Conservation (phyloP, 805 yeast species). For the Nakazawaea holstii region DNA sequence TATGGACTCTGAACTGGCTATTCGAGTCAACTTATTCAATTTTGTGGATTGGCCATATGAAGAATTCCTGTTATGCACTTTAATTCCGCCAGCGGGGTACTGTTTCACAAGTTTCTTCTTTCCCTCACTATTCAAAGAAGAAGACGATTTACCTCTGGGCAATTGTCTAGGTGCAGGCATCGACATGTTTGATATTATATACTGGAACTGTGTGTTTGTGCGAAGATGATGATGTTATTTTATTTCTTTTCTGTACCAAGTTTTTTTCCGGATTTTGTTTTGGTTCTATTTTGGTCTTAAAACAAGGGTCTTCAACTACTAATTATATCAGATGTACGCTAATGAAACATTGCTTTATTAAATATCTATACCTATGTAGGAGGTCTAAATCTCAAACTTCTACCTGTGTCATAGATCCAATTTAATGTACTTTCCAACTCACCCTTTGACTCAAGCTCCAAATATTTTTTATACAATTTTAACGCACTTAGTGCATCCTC, state of each 20-base stretch:
- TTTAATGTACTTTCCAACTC: slow-evolving; percentile 57
- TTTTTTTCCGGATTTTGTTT: background rate
- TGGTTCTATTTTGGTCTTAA: too few relatives aligned
- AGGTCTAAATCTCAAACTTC: slow-evolving; percentile 44
- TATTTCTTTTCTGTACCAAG: background rate
- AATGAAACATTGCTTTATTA: background rate
- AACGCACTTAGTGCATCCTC: slow-evolving; percentile 93
- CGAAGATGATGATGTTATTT: background rate
- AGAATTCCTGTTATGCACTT: slow-evolving; percentile 21
- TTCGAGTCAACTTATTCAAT: slow-evolving; percentile 25
- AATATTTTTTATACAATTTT: slow-evolving; percentile 64
- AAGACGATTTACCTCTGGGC: slow-evolving; percentile 20
- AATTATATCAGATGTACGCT: background rate
- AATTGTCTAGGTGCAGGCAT: slow-evolving; percentile 10
- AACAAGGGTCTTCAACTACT: too few relatives aligned
- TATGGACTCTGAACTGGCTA: slow-evolving; percentile 23
- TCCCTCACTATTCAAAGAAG: slow-evolving; percentile 21
- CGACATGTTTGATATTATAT: slow-evolving; percentile 2
- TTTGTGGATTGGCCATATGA: slow-evolving; percentile 27
- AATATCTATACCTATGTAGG: slow-evolving; percentile 23
- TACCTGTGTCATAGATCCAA: slow-evolving; percentile 69
- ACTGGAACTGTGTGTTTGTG: background rate
- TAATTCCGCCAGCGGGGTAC: slow-evolving; percentile 27
- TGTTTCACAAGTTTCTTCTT: slow-evolving; percentile 25
- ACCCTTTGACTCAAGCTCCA: slow-evolving; percentile 53